phyloP scores from a whole-genome alignment of 768 basidiomycete genomes.

The Lentinula sp. region DNA sequence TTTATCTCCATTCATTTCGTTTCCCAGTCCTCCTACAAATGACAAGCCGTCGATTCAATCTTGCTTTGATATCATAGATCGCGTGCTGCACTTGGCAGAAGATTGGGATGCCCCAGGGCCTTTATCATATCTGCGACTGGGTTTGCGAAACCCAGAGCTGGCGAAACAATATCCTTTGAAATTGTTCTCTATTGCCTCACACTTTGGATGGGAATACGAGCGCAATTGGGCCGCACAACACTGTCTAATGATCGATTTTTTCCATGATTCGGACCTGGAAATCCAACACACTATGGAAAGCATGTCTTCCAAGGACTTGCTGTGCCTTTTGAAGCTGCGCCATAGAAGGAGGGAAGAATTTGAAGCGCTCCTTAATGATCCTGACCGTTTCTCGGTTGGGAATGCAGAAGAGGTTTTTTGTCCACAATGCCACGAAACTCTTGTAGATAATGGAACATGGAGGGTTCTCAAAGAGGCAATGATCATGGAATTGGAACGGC shows the following conservation, averaged over 20 bases:
- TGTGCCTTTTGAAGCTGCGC: conserved; percentile 54
- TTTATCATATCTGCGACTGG: conserved; percentile 46
- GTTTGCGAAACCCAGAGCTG: conserved; percentile 41
- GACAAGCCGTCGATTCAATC: conserved; percentile 23
- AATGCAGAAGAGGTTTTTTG: conserved; percentile 43
- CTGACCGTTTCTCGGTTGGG: conserved; percentile 51
- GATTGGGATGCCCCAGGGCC: conserved; percentile 69
- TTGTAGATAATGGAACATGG: conserved; percentile 57
- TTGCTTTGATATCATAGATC: conserved; percentile 49
- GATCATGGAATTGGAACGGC: conserved; percentile 49
- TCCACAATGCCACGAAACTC: conserved; percentile 44
- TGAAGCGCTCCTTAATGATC: conserved; percentile 44
- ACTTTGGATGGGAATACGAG: conserved; percentile 58
- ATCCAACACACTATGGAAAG: conserved; percentile 28
- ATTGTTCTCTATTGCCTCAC: conserved; percentile 49
- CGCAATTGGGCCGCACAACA: conserved; percentile 49
- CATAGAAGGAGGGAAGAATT: conserved; percentile 45
- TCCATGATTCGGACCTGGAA: conserved; percentile 20
- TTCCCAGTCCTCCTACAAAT: conserved; percentile 12
- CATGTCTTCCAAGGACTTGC: conserved; percentile 45
- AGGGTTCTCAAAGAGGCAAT: conserved; percentile 53
- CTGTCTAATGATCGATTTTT: conserved; percentile 50
- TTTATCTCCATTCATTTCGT: neutral
- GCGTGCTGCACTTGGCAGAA: conserved; percentile 54
- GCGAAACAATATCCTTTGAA: conserved; percentile 39